phyloP scores from a whole-genome alignment of 345 rosid genomes.

The Lagerstroemia speciosa region DNA sequence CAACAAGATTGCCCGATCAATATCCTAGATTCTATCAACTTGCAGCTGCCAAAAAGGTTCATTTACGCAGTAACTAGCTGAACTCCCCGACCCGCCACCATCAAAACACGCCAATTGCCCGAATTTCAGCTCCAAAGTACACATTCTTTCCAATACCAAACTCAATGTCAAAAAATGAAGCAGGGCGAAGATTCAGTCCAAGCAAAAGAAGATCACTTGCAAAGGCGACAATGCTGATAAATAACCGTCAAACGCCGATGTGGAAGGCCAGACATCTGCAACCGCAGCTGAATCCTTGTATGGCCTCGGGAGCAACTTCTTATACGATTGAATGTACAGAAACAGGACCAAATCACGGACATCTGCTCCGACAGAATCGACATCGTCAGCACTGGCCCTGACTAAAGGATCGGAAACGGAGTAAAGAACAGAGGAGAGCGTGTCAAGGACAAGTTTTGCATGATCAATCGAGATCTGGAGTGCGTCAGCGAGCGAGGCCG shows the following conservation, averaged over 20 bases:
- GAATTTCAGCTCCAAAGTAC: not conserved
- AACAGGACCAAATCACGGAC: slow-evolving; percentile 73
- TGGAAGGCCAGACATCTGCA: slow-evolving; percentile 99
- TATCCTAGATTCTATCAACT: not conserved
- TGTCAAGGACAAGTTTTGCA: slow-evolving; percentile 74
- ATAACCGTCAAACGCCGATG: slow-evolving; percentile 94
- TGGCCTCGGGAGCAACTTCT: slow-evolving; percentile 78
- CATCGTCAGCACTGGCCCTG: slow-evolving; percentile 36
- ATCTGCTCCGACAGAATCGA: slow-evolving; percentile 72
- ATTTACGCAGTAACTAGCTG: not conserved
- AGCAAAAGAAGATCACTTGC: slow-evolving; percentile 40
- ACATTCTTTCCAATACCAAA: not conserved
- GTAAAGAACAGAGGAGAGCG: slow-evolving; percentile 84
- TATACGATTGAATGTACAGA: slow-evolving; percentile 90
- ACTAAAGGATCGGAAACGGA: slow-evolving; percentile 68
- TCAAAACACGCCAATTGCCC: not conserved
- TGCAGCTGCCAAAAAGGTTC: not conserved
- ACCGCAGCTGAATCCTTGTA: slow-evolving; percentile 92
- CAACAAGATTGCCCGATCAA: not conserved
- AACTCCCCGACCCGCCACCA: not conserved
- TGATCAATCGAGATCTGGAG: slow-evolving; percentile 89
- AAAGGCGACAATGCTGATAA: slow-evolving; percentile 92
- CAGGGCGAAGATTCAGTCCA: not conserved
- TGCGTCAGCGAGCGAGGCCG: slow-evolving; percentile 54
- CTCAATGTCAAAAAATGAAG: not conserved